Percentiles rank a stretch among this genome's conserved stretches.
phyloP scores from a whole-genome alignment of 306 rosid genomes.

The Fragaria vesca region DNA sequence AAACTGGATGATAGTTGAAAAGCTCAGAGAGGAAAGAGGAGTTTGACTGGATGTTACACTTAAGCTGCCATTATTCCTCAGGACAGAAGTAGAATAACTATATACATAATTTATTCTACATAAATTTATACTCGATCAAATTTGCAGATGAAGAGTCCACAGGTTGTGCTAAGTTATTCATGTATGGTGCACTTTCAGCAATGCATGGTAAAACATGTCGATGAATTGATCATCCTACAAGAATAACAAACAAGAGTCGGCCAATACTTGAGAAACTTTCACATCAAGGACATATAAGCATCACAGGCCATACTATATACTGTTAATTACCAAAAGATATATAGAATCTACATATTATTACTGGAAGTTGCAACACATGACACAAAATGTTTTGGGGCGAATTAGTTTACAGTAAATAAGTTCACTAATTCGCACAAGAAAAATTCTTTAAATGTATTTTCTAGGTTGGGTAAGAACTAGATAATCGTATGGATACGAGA shows the following conservation, averaged over 20 bases:
- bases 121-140: constrained; percentile 26
- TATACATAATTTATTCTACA: constrained; percentile 47
- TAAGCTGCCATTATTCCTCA: constrained; percentile 24
- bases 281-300: not conserved
- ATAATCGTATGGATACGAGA: not conserved
- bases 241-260: constrained; percentile 23
- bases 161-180: constrained; percentile 28
- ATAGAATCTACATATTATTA: not conserved
- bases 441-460: not conserved
- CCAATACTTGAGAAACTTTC: constrained; percentile 5
- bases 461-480: not conserved
- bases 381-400: not conserved
- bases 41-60: not conserved
- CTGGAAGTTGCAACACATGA: not conserved
- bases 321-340: not conserved
- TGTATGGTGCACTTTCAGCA: constrained; percentile 60
- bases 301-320: not conserved
- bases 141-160: constrained; percentile 17
- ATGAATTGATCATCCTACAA: constrained; percentile 83
- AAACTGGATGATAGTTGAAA: constrained; percentile 4
- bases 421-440: not conserved
- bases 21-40: not conserved
- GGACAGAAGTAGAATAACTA: constrained; percentile 21
- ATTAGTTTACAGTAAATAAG: not conserved
- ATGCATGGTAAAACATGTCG: constrained; percentile 64